Evolutionary conservation across 257 asterid species (phyloP).

Genomic region (Orobanche coerulescens): DNA sequence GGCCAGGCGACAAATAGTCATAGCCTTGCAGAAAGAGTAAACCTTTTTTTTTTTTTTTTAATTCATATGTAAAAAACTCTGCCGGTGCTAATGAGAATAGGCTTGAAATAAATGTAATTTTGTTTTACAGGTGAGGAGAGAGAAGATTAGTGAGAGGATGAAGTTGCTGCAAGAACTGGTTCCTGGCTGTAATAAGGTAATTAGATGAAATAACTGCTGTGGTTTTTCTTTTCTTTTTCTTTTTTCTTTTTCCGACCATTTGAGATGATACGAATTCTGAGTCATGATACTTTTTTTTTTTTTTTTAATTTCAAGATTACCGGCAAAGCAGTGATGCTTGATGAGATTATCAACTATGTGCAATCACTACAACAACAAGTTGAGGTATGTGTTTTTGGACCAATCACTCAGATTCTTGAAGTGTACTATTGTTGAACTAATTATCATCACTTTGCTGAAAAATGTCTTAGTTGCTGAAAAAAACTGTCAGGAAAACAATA

Average conservation of each 20-base stretch:
- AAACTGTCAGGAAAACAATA: neutral
- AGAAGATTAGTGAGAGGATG: constrained; percentile 80
- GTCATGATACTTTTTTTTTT: constrained; percentile 10
- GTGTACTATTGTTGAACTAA: too few relatives aligned
- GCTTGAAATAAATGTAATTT: neutral
- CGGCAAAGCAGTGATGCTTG: constrained; percentile 89
- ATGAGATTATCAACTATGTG: constrained; percentile 83
- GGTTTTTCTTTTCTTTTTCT: neutral
- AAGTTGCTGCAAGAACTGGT: constrained; percentile 77
- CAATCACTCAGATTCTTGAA: too few relatives aligned
- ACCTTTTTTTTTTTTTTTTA: neutral
- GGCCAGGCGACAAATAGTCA: constrained; percentile 86
- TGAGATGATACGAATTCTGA: constrained; percentile 12
- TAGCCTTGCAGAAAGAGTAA: constrained; percentile 86
- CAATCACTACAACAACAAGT: constrained; percentile 69
- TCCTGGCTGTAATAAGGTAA: constrained; percentile 80
- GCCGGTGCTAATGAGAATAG: neutral
- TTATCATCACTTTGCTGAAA: too few relatives aligned
- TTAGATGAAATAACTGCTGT: neutral
- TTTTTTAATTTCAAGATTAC: constrained; percentile 46
- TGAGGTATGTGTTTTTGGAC: constrained; percentile 20
- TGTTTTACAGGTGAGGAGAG: constrained; percentile 57
- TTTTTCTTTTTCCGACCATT: neutral
- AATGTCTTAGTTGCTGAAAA: neutral
- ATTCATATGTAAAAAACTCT: neutral